Base-by-base conservation (phyloP, 2,329 filamentous ascomycete species). In the Diaporthe caulivora region DNA sequence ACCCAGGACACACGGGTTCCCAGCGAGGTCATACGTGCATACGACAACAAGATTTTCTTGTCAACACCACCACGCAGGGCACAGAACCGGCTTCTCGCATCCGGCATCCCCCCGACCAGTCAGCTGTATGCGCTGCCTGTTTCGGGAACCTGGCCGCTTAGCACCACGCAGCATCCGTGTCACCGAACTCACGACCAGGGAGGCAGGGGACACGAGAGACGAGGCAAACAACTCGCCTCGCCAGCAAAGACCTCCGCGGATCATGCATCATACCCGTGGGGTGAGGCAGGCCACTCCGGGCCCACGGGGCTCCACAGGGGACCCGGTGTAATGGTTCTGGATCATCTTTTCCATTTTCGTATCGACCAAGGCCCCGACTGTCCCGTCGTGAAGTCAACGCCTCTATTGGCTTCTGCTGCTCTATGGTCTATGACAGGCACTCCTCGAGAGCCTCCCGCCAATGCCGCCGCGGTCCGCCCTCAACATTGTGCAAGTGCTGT, bases 271-370 rank as follows among this genome's bases (percentile, higher is more conserved):
- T n/a, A 40, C 53, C 49, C 62, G 31, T 53, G 44, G 29, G 47
- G 44, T 21, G n/a, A 24, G 29, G 62, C 62, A 67, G 47, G 62
- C 47, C 62, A 53, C 62, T 53, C 44, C 44, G 47, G 47, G n/a
- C 47, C 62, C 44, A 67, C 44, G 31, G 62, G 44, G 62, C 44
- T 53, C 62, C 62, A 53, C 31, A 67, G 21, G 13, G 62, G 47
- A 67, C 31, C 62, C 62, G 62, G 31, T 67, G 31, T 67, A 51
- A 31, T 65, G 26, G 62, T 67, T 67, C 62, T 67, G 62, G 47
- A 67, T 40, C 62, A 37, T 53, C 13, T 53, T 67, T 53, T 40
- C 62, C 44, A 67, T 67, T 67, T 53, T 53, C 62, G 62, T 53
- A 67, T 53, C 31, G 15, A 67, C 62, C 47, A 10, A 47, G 47